Evolutionary conservation across 345 rosid genomes (phyloP), one percentile per base, ranked within the genome.

Genomic region (Theobroma cacao): DNA sequence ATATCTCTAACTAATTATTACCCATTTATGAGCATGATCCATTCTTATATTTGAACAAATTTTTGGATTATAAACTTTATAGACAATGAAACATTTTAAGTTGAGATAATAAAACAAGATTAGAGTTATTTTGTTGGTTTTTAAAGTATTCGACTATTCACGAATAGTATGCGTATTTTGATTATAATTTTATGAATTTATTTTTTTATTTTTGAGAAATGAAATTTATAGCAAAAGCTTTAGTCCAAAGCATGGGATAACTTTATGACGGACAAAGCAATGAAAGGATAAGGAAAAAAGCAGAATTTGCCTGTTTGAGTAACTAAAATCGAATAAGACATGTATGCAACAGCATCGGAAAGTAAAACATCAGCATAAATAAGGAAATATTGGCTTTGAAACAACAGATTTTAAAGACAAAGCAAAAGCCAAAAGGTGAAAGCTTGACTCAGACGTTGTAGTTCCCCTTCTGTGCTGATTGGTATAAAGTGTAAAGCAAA

Each of bases 181-280:
- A 36, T 36, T 1, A 38, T 7, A 38, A 4, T 38, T 38, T 38
- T 38, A 7, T 38, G 41, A 38, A n/a, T n/a, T 38, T 38, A 5
- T 38, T 38, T 38, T 38, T 38, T 38, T 38, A 7, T 38, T 38
- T 1, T 58, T 58, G 4, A 26, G 7, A 58, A 58, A 28, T 26
- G 17, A 28, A 43, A 45, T 24, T 15, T 47, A 69, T 28, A 28
- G 24, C 36, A 47, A 47, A n/a, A 69, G 58, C 74, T 69, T 69
- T 69, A 8, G 36, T 7, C 58, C 22, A 47, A 69, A 69, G 74
- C 58, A 47, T 28, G 48, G 48, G 71, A 66, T 66, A 66, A 11
- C 71, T 40, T 66, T 66, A n/a, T 50, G 5, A 69, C 4, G 38
- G 38, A 69, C 38, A 47, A 69, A 69, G 56, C 56, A 69, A 68